Percentiles rank a stretch among this genome's conserved stretches.
These are phyloP conservation scores for Trichophyton benhamiae DNA, from an alignment of 2,329 filamentous ascomycete genomes.

Conservation along the genomic window DNA sequence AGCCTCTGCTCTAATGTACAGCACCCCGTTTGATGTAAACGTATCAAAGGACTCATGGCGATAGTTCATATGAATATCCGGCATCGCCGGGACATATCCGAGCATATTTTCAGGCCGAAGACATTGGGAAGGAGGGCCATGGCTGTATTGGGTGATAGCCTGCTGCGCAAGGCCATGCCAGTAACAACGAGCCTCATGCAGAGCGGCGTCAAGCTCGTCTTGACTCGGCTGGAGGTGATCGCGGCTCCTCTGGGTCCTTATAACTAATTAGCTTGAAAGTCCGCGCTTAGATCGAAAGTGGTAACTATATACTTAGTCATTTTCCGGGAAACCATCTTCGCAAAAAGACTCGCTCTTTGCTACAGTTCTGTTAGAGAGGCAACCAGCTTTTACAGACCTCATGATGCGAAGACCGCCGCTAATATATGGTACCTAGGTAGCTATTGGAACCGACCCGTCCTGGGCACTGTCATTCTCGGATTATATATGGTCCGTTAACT, in stretches of 20 bases:
- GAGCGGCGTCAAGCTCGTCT: neutral
- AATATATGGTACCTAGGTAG: no score
- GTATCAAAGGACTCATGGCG: neutral
- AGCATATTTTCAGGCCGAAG: slow-evolving; percentile 4
- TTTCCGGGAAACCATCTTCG: neutral
- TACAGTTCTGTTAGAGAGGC: neutral
- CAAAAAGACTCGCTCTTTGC: neutral
- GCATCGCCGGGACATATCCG: slow-evolving; percentile 2
- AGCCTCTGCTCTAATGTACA: slow-evolving; percentile 1
- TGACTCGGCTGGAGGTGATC: slow-evolving; percentile 5
- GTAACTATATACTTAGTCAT: neutral
- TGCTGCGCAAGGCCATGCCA: slow-evolving; percentile 6
- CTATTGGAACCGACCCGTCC: no score
- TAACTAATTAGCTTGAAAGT: neutral
- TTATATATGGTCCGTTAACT: no score
- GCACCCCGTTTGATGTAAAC: neutral
- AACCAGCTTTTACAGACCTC: neutral
- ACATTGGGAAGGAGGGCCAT: neutral
- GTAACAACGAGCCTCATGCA: slow-evolving; percentile 2
- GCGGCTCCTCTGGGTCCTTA: neutral
- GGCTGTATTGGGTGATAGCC: neutral
- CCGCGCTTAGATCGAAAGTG: neutral
- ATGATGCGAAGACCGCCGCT: no score
- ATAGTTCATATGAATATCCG: neutral
- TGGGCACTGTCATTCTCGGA: no score